Conservation (phyloP, 2,329 filamentous ascomycete species). For the Calonectria naviculata region DNA sequence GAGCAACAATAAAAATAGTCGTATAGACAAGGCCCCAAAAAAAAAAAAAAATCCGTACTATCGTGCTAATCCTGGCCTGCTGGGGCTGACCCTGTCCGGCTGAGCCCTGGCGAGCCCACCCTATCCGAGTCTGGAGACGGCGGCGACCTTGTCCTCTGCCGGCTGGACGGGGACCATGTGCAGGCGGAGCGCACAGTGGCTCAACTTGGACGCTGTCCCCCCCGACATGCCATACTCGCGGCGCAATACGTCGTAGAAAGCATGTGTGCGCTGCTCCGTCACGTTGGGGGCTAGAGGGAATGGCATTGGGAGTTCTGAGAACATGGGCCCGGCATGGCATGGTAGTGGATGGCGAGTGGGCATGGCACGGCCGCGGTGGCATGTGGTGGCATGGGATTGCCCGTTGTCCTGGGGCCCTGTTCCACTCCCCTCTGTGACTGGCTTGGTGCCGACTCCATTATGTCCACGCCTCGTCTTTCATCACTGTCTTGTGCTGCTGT, state of each 20-base stretch:
- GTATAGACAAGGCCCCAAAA: conserved; percentile 15
- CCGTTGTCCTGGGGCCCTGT: conserved; percentile 8
- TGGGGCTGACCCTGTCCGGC: conserved; percentile 28
- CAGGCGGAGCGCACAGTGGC: not conserved
- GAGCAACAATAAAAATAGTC: conserved; percentile 24
- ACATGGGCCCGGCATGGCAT: conserved; percentile 20
- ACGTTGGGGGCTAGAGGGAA: not conserved
- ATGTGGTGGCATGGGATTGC: conserved; percentile 29
- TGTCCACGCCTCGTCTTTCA: conserved; percentile 7
- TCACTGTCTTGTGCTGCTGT: not conserved
- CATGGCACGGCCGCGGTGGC: conserved; percentile 19
- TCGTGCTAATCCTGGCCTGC: conserved; percentile 8
- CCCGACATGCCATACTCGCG: conserved; percentile 1
- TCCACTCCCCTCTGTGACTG: not conserved
- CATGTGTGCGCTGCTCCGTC: not conserved
- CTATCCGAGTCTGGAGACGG: not conserved
- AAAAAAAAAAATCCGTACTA: conserved; percentile 10
- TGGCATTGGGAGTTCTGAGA: conserved; percentile 2
- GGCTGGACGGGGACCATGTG: not conserved
- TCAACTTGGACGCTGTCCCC: not conserved
- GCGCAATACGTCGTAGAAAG: not conserved
- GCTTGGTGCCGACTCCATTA: not conserved
- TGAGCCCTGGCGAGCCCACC: conserved; percentile 25
- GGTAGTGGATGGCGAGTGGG: conserved; percentile 14
- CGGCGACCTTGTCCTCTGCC: not conserved